Evolutionary conservation across 129 eudicot species (phyloP).

Genomic region (Saussurea involucrata): DNA sequence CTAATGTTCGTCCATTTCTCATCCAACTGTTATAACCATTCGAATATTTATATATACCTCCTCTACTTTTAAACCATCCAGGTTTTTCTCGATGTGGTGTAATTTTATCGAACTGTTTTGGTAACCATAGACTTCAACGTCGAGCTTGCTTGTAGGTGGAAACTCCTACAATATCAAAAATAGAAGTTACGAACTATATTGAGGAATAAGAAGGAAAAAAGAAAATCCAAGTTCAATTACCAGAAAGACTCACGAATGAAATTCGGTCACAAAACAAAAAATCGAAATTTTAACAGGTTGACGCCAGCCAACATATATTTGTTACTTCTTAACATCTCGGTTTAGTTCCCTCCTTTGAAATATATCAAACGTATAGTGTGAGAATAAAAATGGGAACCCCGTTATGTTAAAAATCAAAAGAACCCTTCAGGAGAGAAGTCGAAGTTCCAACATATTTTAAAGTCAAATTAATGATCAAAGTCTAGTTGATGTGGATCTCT

Average conservation of each 20-base stretch:
- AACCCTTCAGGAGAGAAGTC: neutral
- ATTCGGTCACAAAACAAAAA: neutral
- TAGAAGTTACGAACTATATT: neutral
- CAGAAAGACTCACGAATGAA: neutral
- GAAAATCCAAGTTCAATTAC: neutral
- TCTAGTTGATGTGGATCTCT: neutral
- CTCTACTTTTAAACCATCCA: slow-evolving; percentile 47
- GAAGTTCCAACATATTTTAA: too few species aligned
- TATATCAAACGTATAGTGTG: neutral
- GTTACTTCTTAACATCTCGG: neutral
- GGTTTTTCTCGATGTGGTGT: slow-evolving; percentile 37
- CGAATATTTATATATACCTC: slow-evolving; percentile 61
- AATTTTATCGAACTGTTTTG: slow-evolving; percentile 49
- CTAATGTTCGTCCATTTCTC: too few species aligned
- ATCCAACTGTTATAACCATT: too few species aligned
- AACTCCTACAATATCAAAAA: slow-evolving; percentile 44
- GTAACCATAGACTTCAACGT: slow-evolving; percentile 46
- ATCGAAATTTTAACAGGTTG: neutral
- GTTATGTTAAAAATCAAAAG: neutral
- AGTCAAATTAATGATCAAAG: too few species aligned
- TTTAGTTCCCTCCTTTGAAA: neutral
- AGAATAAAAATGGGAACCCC: neutral
- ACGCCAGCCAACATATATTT: neutral
- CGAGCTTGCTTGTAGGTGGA: slow-evolving; percentile 66
- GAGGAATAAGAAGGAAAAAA: neutral